Evolutionary conservation across 2,329 filamentous ascomycete species (phyloP).

Genomic region (Nothomitra cinnamomea): DNA sequence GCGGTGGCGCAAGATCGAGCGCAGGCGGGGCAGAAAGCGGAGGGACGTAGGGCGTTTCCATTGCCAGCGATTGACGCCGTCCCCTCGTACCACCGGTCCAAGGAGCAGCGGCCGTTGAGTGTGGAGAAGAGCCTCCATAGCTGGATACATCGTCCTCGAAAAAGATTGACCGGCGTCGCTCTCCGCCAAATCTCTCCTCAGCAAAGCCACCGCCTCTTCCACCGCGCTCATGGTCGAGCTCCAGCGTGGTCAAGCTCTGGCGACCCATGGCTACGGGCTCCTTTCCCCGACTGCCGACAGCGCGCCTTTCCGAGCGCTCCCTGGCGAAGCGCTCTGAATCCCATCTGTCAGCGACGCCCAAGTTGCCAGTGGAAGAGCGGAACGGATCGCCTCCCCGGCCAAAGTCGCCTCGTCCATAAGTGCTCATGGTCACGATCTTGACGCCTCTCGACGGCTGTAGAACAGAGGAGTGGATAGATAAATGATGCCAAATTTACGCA

Average conservation of each 20-base stretch:
- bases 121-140: neutral
- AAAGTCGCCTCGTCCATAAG: neutral
- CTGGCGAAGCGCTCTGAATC: slow-evolving; percentile 36
- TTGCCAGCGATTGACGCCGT: slow-evolving; percentile 12
- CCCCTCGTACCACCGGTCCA: slow-evolving; percentile 22
- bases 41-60: slow-evolving; percentile 28
- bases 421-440: neutral
- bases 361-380: slow-evolving; percentile 4
- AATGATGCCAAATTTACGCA: no score
- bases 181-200: slow-evolving; percentile 22
- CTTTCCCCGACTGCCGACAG: neutral
- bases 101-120: slow-evolving; percentile 14
- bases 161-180: slow-evolving; percentile 12
- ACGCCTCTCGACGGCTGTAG: neutral
- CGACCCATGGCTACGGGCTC: neutral
- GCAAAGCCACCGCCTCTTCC: slow-evolving; percentile 14
- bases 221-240: slow-evolving; percentile 12
- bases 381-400: slow-evolving; percentile 6
- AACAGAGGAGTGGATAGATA: neutral
- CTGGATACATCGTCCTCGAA: slow-evolving; percentile 28
- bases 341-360: slow-evolving; percentile 25
- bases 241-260: neutral
- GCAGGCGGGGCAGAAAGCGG: slow-evolving; percentile 20
- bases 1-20: slow-evolving; percentile 24
- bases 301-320: slow-evolving; percentile 22